Base-by-base conservation (phyloP, 2,329 filamentous ascomycete genomes). In the Fusarium miscanthi region DNA sequence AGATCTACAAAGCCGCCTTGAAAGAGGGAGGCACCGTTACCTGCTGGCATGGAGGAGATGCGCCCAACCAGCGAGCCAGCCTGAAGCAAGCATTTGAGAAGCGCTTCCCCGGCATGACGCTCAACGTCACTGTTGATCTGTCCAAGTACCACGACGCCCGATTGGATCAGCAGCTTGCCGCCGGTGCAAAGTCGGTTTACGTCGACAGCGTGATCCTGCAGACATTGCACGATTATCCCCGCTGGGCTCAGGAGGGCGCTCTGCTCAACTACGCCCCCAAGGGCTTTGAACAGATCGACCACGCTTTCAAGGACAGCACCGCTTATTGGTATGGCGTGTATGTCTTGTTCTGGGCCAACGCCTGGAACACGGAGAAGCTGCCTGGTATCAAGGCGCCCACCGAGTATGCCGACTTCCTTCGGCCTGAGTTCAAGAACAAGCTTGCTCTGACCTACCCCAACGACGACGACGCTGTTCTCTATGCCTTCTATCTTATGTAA, bases 391-490 rank as follows among this genome's bases (percentile, higher is more conserved):
- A 74, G 21, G 63, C 81, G 0, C 82, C 82, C 0, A 4, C 43
- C 8, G 79, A 77, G 8, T 89, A 81, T 58, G 70, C 79, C 2
- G 85, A 87, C 65, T 84, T 82, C 59, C 76, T 86, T 6, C 80
- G 82, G 12, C 86, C 87, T 0, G 83, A 85, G 63, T 87, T 84
- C 78, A 89, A 89, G 78, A 79, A 85, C 66, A 88, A 86, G 76
- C 78, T 89, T 8, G 84, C 85, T 5, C 75, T 89, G 16, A 88
- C 87, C 1, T 89, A 89, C 62, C 88, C 87, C 14, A 88, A 89
- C 65, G 88, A 89, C 43, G 87, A 89, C 45, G 87, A 89, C 59
- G 87, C 87, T 1, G 84, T 89, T 5, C 78, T 87, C 1, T 88
- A 81, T 45, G 83, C 84, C 6, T 87, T 86, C 45, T 80, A 87